A percentile compares a stretch with the other conserved stretches of the same genome.
phyloP scores from a whole-genome alignment of 139 green algal species.

The Chlorella sorokiniana region DNA sequence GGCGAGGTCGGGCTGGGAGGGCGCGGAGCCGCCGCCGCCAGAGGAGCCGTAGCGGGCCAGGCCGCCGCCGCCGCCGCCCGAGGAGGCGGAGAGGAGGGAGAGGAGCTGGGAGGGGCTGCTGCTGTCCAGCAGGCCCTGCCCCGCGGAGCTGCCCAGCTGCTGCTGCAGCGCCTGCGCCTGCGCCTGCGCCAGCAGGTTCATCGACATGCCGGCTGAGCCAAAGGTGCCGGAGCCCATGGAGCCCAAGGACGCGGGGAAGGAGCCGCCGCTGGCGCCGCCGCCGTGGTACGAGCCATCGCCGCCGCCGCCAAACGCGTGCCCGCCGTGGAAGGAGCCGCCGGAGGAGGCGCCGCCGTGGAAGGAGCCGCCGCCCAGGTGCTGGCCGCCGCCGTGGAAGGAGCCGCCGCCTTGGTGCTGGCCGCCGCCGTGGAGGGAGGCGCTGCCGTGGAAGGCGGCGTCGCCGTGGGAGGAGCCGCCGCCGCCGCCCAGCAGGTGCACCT shows the following conservation, averaged over 20 bases:
- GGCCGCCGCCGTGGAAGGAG: not conserved
- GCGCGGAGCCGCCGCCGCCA: not conserved
- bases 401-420: slow-evolving; percentile 23
- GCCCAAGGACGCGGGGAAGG: not conserved
- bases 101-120: slow-evolving; percentile 31
- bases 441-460: slow-evolving; percentile 18
- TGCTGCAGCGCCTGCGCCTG: slow-evolving; percentile 26
- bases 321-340: slow-evolving; percentile 13
- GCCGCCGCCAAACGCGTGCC: not conserved
- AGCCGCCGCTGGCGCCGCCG: not conserved
- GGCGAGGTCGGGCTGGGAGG: slow-evolving; percentile 31
- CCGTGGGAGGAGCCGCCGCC: slow-evolving; percentile 4
- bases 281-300: not conserved
- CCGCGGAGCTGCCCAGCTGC: slow-evolving; percentile 10
- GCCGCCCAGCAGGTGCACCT: slow-evolving; percentile 14
- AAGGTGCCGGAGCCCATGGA: not conserved
- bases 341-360: not conserved
- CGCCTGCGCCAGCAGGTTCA: slow-evolving; percentile 19
- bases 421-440: not conserved
- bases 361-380: not conserved
- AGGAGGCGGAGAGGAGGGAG: slow-evolving; percentile 18
- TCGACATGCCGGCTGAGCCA: slow-evolving; percentile 6
- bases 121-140: slow-evolving; percentile 12
- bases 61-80: slow-evolving; percentile 3
- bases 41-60: not conserved